Evolutionary conservation across 768 basidiomycete species (phyloP), one percentile per base, ranked within the genome.

Genomic region (Boletus barrowsii): DNA sequence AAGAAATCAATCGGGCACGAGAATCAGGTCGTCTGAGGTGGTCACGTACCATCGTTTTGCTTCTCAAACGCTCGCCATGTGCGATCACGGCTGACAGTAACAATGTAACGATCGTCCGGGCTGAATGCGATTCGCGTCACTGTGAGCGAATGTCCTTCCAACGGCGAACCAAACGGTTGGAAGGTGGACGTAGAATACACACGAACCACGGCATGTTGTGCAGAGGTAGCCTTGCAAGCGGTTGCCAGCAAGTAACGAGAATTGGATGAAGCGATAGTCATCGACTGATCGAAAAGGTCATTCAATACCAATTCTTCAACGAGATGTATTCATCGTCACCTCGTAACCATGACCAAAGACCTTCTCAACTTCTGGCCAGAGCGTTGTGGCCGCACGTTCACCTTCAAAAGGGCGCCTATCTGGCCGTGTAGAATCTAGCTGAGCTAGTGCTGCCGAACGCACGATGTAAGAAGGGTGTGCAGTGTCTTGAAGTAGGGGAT

Each of bases 311-410:
- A 17, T 29, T 33, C 49, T 37, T 35, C 53, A 4, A 44, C 33
- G 32, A 42, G 20, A 49, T 2, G 24, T n/a, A 59, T 44, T 6
- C 17, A 30, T 54, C 33, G 1, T 51, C 55, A 88, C 93, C 81
- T 99, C 97, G 63, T 98, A 98, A 40, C 96, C 94, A 70, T 98
- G 97, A 5, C 96, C 97, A 68, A 97, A 99, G 1, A 99, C 78
- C 68, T 99, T 99, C 63, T 98, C 97, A 1, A 84, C 76, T 73
- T 99, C 97, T 0, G 96, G 97, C 97, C 97, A 99, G 1, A 98
- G 77, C 0, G 96, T 98, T 15, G 82, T 80, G 0, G 84, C 80
- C 0, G 92, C 86, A 0, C 98, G 78, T 68, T 98, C 94, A 11
- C 90, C 92, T 66, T 98, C 97, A 53, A 93, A 91, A 0, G 97